Percentiles rank a stretch among this genome's conserved stretches.
Evolutionary conservation across 352 stramenopile species (phyloP).

Genomic region (Globisporangium polare): DNA sequence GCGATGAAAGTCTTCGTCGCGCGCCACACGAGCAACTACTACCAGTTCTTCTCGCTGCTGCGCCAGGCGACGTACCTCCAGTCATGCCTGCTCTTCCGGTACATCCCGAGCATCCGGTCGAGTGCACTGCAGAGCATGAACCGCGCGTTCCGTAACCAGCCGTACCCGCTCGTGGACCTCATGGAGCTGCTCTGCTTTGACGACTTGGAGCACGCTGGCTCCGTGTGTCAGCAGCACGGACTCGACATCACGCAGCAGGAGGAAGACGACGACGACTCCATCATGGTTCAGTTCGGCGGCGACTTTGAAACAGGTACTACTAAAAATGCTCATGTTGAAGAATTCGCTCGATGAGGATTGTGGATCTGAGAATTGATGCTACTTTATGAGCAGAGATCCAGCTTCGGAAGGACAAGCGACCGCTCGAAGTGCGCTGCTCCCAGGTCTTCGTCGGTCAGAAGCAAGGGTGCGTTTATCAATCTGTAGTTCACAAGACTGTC

Average conservation of each 20-base stretch:
- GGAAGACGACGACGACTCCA: constrained; percentile 34
- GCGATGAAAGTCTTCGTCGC: constrained; percentile 85
- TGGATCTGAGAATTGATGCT: too few relatives aligned
- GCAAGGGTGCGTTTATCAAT: constrained; percentile 51
- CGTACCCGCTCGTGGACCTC: constrained; percentile 59
- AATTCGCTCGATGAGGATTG: background rate
- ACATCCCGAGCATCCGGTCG: constrained; percentile 74
- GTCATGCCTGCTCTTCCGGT: constrained; percentile 78
- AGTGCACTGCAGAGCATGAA: constrained; percentile 78
- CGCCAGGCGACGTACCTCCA: constrained; percentile 77
- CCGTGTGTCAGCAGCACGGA: constrained; percentile 64
- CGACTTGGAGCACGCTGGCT: constrained; percentile 61
- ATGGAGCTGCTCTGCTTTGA: constrained; percentile 79
- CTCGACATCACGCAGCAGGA: constrained; percentile 46
- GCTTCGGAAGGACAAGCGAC: constrained; percentile 62
- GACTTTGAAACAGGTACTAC: constrained; percentile 70
- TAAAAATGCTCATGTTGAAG: background rate
- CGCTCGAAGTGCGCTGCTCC: constrained; percentile 48
- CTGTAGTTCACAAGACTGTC: background rate
- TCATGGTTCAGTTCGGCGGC: constrained; percentile 70
- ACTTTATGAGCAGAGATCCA: too few relatives aligned
- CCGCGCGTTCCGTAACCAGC: constrained; percentile 62
- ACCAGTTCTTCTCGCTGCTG: constrained; percentile 77
- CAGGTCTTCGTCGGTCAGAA: constrained; percentile 76
- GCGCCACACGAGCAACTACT: constrained; percentile 82